Conservation (phyloP, 2,329 filamentous ascomycete species). For the Polytolypa hystricis region DNA sequence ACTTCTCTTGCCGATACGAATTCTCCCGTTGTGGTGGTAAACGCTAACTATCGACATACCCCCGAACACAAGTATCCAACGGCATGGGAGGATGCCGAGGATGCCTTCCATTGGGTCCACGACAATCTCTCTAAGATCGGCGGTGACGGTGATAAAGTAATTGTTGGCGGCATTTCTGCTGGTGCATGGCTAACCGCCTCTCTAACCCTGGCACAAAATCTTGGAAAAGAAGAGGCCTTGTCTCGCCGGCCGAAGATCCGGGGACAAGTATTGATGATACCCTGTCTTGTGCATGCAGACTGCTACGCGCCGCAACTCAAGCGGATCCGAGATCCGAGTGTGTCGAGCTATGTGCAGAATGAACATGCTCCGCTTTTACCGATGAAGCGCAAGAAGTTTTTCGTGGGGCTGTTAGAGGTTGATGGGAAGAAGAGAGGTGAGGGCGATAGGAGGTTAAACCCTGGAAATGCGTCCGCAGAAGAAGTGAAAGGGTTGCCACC, state of each 20-base stretch:
- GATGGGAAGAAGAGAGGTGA: slow-evolving; percentile 13
- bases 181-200: slow-evolving; percentile 36
- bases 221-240: slow-evolving; percentile 18
- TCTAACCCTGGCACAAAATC: slow-evolving; percentile 31
- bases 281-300: slow-evolving; percentile 29
- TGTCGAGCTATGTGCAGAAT: slow-evolving; percentile 38
- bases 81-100: slow-evolving; percentile 43
- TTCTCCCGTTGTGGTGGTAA: slow-evolving; percentile 35
- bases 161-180: slow-evolving; percentile 41
- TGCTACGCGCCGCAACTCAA: slow-evolving; percentile 27
- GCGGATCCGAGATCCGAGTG: slow-evolving; percentile 26
- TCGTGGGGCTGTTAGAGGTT: slow-evolving; percentile 18
- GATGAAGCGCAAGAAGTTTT: slow-evolving; percentile 25
- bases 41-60: slow-evolving; percentile 50
- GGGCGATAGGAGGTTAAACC: slow-evolving; percentile 30
- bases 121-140: slow-evolving; percentile 29
- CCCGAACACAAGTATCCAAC: slow-evolving; percentile 44
- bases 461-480: slow-evolving; percentile 21
- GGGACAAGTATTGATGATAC: slow-evolving; percentile 44
- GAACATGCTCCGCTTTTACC: slow-evolving; percentile 42
- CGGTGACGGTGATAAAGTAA: slow-evolving; percentile 29
- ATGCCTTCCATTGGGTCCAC: slow-evolving; percentile 46
- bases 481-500: slow-evolving; percentile 36
- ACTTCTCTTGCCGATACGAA: slow-evolving; percentile 21
- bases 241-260: slow-evolving; percentile 24